Base-by-base conservation (phyloP, 495 filamentous ascomycete species). In the Aeminium ludgeri region DNA sequence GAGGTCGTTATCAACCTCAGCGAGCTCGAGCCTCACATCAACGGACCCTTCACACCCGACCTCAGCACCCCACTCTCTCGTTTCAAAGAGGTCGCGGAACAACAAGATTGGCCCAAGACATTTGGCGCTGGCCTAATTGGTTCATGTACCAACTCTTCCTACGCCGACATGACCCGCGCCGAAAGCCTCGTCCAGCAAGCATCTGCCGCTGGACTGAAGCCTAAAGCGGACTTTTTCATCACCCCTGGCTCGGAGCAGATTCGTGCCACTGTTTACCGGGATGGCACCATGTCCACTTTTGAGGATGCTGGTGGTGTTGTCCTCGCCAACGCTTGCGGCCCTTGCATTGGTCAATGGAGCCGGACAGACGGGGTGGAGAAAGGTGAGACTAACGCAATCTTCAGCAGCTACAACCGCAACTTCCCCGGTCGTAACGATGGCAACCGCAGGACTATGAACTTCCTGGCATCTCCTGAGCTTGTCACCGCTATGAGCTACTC, bases 391-490 rank as follows among this genome's bases (percentile, higher is more conserved):
- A 96, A 97, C 54, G 89, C 89, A 36, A 95, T 97, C 52, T 73
- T 97, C 58, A 87, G 84, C 20, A 93, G 84, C 6, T 97, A 95
- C 64, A 97, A 97, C 71, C 80, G 89, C 45, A 97, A 97, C 64
- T 97, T 97, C 70, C 83, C 79, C 45, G 87, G 84, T 41, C 81
- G 89, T 40, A 97, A 97, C 57, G 89, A 97, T 54, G 89, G 89
- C 47, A 96, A 96, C 66, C 77, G 80, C 10, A 71, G 75, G 16
- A 97, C 89, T 25, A 93, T 95, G 87, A 96, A 96, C 68, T 97
- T 97, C 67, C 73, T 97, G 29, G 86, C 89, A 10, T 89, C 83
- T 1, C 89, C 89, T 2, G 89, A 97, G 58, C 71, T 97, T 28
- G 91, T 97, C 45, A 97, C 89, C 1, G 87, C 89, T 6, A 86